Evolutionary conservation across 495 filamentous ascomycete genomes (phyloP), one percentile per base, ranked within the genome.

Genomic region (Podospora fimiseda): DNA sequence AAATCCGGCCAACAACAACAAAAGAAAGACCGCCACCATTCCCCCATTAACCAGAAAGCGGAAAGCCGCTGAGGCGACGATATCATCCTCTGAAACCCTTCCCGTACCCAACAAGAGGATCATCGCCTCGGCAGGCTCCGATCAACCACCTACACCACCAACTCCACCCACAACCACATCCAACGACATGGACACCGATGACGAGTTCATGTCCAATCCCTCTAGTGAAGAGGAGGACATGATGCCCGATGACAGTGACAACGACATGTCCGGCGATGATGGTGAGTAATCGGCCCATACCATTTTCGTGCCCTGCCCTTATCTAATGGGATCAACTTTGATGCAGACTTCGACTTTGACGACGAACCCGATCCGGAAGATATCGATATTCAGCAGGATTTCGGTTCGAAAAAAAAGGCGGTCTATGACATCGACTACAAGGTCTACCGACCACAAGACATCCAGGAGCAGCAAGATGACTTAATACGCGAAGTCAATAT

Each of bases 121-220:
- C 57, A 58, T 74, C 66, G 67, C 73, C 68, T 70, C 73, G 70
- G 68, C 72, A 59, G 70, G 70, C 64, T 61, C 68, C 48, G 66
- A 69, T 53, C 60, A 33, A 11, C 6, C 6, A 33, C 27, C 72
- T 51, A 66, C 70, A 44, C 74, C 75, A 43, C 79, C 82, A 9
- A 67, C 75, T n/a, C 84, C 85, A 22, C 71, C 78, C 47, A 88
- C 82, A 27, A 75, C 75, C 20, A 60, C 70, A 55, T 72, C 69
- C 43, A 71, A 71, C 60, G 83, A 74, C 15, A 97, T 97, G 93
- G 92, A 96, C 65, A 96, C 93, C 11, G 93, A 97, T 58, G 92
- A 97, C 66, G 93, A 97, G 57, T 90, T 92, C 65, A 88, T 95
- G 79, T 94, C 88, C 48, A 83, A 84, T 53, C 76, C 83, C 58